phyloP scores from a whole-genome alignment of 2,329 filamentous ascomycete species.

The Colletotrichum sp. region DNA sequence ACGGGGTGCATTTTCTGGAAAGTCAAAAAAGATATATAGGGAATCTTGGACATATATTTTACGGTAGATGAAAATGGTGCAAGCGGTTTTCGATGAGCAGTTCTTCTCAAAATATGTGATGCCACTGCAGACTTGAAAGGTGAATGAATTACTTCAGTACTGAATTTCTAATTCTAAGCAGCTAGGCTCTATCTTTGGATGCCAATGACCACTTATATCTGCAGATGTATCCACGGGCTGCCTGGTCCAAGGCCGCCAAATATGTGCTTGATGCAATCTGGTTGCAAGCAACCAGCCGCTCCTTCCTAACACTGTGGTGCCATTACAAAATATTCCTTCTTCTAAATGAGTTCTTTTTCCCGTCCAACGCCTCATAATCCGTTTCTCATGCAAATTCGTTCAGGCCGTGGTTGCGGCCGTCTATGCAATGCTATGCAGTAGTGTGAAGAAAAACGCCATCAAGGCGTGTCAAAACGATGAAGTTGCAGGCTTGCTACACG shows the following conservation, averaged over 20 bases:
- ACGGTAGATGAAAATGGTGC: neutral
- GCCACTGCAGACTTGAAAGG: neutral
- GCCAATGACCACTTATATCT: neutral
- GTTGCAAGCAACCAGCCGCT: neutral
- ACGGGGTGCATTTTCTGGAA: neutral
- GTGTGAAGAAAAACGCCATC: neutral
- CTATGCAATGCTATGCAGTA: conserved; percentile 12
- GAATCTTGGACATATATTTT: neutral
- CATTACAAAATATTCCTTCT: neutral
- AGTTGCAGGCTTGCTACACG: neutral
- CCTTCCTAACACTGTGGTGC: neutral
- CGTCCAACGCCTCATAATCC: conserved; percentile 20
- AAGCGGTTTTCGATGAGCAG: neutral
- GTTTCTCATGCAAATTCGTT: conserved; percentile 19
- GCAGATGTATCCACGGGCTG: neutral
- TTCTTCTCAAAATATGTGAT: neutral
- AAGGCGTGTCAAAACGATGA: neutral
- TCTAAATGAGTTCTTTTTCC: neutral
- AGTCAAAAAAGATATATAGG: neutral
- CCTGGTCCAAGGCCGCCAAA: neutral
- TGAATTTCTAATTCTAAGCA: neutral
- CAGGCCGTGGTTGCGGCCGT: neutral
- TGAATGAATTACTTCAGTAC: neutral
- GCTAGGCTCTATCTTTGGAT: neutral
- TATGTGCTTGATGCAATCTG: neutral